Evolutionary conservation across 1,284 basidiomycete genomes (phyloP).

Genomic region (Sutorius eximius): DNA sequence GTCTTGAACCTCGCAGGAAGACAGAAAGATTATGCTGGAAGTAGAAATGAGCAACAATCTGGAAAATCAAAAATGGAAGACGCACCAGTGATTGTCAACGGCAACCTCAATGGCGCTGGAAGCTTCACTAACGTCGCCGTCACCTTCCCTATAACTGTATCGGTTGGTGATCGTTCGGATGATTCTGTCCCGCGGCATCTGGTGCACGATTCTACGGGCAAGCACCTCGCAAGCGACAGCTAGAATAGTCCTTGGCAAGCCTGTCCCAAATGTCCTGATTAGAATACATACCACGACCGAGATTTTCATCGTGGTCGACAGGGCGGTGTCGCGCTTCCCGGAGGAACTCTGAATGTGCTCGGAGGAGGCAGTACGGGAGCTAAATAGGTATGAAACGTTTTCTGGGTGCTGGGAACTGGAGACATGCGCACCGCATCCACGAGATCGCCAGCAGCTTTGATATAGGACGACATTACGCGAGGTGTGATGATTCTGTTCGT

Average conservation of each 20-base stretch:
- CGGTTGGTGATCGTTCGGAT: conserved; percentile 75
- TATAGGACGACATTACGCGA: conserved; percentile 64
- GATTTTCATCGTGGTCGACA: conserved; percentile 85
- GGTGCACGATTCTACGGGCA: conserved; percentile 79
- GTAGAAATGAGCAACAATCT: conserved; percentile 6
- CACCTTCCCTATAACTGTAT: conserved; percentile 69
- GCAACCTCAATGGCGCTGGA: conserved; percentile 34
- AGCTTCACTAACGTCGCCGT: conserved; percentile 49
- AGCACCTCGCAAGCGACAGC: conserved; percentile 87
- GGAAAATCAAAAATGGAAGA: conserved; percentile 1
- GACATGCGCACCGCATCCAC: conserved; percentile 63
- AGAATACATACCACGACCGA: conserved; percentile 61
- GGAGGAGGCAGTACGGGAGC: conserved; percentile 81
- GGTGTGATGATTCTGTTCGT: conserved; percentile 74
- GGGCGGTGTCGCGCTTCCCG: conserved; percentile 71
- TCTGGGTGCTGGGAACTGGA: background rate
- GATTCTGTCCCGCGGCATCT: conserved; percentile 60
- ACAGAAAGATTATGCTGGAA: conserved; percentile 76
- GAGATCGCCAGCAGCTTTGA: conserved; percentile 73
- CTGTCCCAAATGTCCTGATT: background rate
- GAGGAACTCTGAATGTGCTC: conserved; percentile 77
- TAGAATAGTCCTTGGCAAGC: conserved; percentile 23
- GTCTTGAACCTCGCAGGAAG: conserved; percentile 84
- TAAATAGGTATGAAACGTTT: conserved; percentile 25
- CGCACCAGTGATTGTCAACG: conserved; percentile 64